A percentile compares a stretch with the other conserved stretches of the same genome.
phyloP scores from a whole-genome alignment of 257 asterid genomes.

The Solanum appendiculatum region DNA sequence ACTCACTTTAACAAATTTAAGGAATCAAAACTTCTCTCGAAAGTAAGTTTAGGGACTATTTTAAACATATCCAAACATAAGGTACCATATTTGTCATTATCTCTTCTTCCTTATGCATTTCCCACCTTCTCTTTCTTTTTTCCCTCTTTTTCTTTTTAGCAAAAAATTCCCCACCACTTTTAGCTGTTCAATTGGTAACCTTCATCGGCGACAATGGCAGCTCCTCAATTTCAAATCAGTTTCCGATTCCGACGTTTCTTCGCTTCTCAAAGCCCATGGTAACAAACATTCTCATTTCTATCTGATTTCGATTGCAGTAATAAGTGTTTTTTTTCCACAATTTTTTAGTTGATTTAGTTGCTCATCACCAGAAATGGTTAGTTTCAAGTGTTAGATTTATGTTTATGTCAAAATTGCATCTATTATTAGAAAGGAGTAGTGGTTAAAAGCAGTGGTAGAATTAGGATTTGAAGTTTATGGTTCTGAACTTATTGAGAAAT shows the following conservation, averaged over 20 bases:
- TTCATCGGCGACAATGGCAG: constrained; percentile 25
- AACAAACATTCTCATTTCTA: neutral
- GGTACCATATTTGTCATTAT: neutral
- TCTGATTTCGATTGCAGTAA: neutral
- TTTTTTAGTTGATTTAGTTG: neutral
- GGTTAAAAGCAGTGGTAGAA: neutral
- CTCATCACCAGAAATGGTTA: neutral
- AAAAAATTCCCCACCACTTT: neutral
- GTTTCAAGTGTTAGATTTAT: neutral
- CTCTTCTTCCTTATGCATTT: neutral
- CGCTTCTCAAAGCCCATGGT: constrained; percentile 16
- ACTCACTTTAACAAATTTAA: neutral
- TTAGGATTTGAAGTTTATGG: neutral
- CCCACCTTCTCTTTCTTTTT: neutral
- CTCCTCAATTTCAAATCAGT: constrained; percentile 23
- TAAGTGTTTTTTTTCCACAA: neutral
- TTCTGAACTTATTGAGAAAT: no score
- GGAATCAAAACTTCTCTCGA: neutral
- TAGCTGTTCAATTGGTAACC: neutral
- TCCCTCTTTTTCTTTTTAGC: neutral
- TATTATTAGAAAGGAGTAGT: neutral
- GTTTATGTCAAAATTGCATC: neutral
- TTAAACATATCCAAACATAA: neutral
- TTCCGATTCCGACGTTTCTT: constrained; percentile 5
- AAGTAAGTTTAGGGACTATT: neutral